Evolutionary conservation across 164 flowering plant genomes (phyloP), one percentile per base, ranked within the genome.

Genomic region (Tetracentron sinense): DNA sequence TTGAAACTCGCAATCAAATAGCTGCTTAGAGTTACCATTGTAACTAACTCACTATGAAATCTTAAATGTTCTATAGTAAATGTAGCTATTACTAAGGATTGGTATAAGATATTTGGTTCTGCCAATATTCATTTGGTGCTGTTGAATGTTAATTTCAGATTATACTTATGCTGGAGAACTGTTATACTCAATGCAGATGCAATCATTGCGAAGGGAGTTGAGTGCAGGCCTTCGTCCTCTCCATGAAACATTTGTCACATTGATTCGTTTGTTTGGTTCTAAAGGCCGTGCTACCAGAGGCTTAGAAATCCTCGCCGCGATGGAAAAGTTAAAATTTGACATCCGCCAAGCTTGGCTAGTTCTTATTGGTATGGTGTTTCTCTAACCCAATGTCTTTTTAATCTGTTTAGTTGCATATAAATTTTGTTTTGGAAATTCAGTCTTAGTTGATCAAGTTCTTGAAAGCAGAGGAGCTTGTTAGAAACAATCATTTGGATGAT

Each of bases 331-430:
- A 42, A 79, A 88, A 35, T 89, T 74, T 75, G 96, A 94, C 77
- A 88, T 90, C 55, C 91, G 96, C 15, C 83, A 67, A 63, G 90
- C 96, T 62, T 94, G 98, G 98, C 68, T 90, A 25, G 72, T 87
- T 81, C 93, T 94, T 71, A 85, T 86, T 78, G 96, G 97, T 93
- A 72, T 58, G 63, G 33, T 42, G 11, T 46, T 57, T 28, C 28
- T 66, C 25, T 26, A 28, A 21, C 50, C 20, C 35, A 26, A 1
- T 16, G 38, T 42, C 26, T n/a, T 60, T n/a, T 60, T 59, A 62
- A 30, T 16, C 19, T 69, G 20, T 56, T 30, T 11, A 29, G 15
- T 23, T 59, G 48, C 38, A 26, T 2, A 20, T n/a, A 21, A 62
- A 6, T 57, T 29, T 56, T n/a, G 22, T 54, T 49, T 55, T 26